These are phyloP conservation scores for Hymenoscyphus occultus DNA, from an alignment of 2,329 filamentous ascomycete genomes.

Conservation along the genomic window DNA sequence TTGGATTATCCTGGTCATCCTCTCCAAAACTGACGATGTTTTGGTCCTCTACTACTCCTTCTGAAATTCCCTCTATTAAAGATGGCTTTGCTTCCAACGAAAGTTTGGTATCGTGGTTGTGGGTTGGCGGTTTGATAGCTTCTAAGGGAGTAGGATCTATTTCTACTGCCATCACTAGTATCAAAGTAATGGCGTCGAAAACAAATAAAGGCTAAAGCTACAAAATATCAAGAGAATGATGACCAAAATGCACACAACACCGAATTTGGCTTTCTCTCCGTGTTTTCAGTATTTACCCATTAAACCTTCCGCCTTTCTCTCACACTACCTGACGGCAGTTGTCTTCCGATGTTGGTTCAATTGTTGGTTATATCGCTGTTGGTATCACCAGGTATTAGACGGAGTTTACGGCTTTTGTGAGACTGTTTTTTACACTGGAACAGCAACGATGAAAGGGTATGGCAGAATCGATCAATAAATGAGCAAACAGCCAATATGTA, in stretches of 20 bases:
- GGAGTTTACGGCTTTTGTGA: too few relatives aligned
- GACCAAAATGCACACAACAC: neutral
- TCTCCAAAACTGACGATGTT: neutral
- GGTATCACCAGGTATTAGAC: too few relatives aligned
- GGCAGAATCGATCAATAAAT: too few relatives aligned
- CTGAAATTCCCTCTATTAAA: neutral
- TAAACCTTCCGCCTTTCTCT: too few relatives aligned
- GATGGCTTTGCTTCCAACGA: neutral
- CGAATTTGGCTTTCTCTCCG: too few relatives aligned
- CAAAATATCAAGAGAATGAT: neutral
- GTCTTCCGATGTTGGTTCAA: too few relatives aligned
- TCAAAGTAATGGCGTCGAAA: neutral
- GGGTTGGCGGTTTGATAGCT: neutral
- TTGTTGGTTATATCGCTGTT: too few relatives aligned
- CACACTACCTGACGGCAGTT: too few relatives aligned
- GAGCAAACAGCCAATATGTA: too few relatives aligned
- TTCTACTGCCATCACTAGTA: neutral
- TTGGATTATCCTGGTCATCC: neutral
- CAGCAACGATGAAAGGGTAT: too few relatives aligned
- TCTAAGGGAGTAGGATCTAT: neutral
- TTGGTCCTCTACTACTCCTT: neutral
- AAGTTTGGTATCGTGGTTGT: neutral
- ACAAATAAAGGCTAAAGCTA: neutral
- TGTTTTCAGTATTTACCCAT: too few relatives aligned
- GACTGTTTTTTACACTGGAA: too few relatives aligned